A percentile compares a stretch with the other conserved stretches of the same genome.
phyloP scores from a whole-genome alignment of 2,329 filamentous ascomycete species.

The Capronia americana region DNA sequence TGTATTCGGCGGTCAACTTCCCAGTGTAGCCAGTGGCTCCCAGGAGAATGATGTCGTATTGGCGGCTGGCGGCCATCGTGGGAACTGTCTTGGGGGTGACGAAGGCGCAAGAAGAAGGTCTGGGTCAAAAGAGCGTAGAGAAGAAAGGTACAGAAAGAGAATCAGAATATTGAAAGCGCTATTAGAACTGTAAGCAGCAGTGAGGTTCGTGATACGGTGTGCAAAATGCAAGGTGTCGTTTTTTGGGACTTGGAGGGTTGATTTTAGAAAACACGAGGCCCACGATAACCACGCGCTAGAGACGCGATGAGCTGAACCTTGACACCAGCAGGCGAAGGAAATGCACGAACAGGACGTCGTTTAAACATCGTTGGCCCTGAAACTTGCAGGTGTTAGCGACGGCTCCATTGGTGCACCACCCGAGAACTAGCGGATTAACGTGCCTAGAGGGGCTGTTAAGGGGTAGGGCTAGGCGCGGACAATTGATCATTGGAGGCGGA shows the following conservation, averaged over 20 bases:
- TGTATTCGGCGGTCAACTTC: constrained; percentile 75
- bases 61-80: constrained; percentile 52
- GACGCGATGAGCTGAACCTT: constrained; percentile 19
- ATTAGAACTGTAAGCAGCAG: constrained; percentile 11
- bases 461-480: constrained; percentile 10
- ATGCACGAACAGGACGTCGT: constrained; percentile 5
- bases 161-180: constrained; percentile 10
- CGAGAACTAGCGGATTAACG: constrained; percentile 19
- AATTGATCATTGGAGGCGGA: constrained; percentile 1
- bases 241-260: constrained; percentile 15
- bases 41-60: constrained; percentile 71
- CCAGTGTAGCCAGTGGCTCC: constrained; percentile 85
- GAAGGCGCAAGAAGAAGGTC: constrained; percentile 5
- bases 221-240: constrained; percentile 18
- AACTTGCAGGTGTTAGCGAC: constrained; percentile 10
- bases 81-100: not conserved
- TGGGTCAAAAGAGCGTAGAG: constrained; percentile 20
- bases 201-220: constrained; percentile 22
- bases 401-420: constrained; percentile 14
- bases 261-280: constrained; percentile 6
- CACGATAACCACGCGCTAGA: constrained; percentile 7
- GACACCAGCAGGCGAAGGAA: not conserved
- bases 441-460: constrained; percentile 15
- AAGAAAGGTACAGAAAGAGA: constrained; percentile 20
- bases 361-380: constrained; percentile 12